Base-by-base conservation (phyloP, 257 asterid genomes). In the Solanum tarijense region DNA sequence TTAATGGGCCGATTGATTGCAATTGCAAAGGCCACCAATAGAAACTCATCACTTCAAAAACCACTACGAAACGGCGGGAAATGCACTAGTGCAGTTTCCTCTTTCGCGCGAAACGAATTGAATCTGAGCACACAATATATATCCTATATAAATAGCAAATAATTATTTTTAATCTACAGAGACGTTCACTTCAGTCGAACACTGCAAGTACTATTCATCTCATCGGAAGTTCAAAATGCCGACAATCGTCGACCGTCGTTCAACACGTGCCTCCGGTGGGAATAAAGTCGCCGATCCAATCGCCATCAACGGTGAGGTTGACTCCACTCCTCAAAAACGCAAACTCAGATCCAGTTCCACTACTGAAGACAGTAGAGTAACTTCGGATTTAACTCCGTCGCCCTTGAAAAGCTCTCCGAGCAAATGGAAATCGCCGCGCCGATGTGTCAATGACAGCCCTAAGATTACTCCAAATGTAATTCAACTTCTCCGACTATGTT, bases 361-460 rank as follows among this genome's bases (percentile, higher is more conserved):
- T 12, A 36, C 55, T 43, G 36, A 74, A 16, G 86, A 82, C 41
- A 29, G 75, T 79, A 41, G 43, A 69, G 46, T 83, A 36, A 86
- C 91, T 78, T 89, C 69, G 11, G 4, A 89, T 69, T 87, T 92
- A 41, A 68, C 87, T 20, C 88, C 83, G 5, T 85, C 88, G 60
- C 92, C 93, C 23, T 65, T 87, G 90, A 92, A 92, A 73, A 68
- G n/a, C 78, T 90, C 95, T 84, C 89, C 91, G 48, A 71, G 73
- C 72, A 93, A 87, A 83, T 48, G 91, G 91, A 96, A 96, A 88
- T 94, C 96, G 69, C 95, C 98, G 48, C 92, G 98, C 5, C 82
- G 91, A 21, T 89, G 94, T 90, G 31, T 85, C 23, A 73, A 79
- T 66, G 93, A 69, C 87, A 90, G 96, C 86, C 95, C 98, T 84